phyloP scores from a whole-genome alignment of 305 asterid species.

The Rubia tinctorum region DNA sequence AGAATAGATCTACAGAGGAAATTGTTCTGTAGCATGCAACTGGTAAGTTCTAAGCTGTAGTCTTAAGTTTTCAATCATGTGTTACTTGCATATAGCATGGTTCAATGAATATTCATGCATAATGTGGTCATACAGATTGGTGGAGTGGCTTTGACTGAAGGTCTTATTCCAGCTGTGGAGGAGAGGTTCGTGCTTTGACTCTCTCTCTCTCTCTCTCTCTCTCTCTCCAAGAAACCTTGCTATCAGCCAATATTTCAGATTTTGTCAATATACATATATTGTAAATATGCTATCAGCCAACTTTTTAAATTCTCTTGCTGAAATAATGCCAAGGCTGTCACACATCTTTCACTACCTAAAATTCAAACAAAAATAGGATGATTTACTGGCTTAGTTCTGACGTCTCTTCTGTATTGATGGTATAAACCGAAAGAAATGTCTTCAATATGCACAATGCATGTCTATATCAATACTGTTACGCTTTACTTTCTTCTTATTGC shows the following conservation, averaged over 20 bases:
- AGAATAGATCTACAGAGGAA: conserved; percentile 94
- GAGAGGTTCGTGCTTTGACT: conserved; percentile 51
- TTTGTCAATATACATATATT: too few relatives aligned
- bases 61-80: conserved; percentile 2
- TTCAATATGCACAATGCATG: too few relatives aligned
- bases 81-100: neutral
- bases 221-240: neutral
- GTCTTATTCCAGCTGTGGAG: conserved; percentile 92
- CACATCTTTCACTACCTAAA: neutral
- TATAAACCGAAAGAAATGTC: neutral
- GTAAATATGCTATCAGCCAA: neutral
- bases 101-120: conserved; percentile 19
- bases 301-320: neutral
- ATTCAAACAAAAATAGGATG: neutral
- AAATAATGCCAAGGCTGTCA: too few relatives aligned
- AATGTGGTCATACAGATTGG: conserved; percentile 62
- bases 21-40: conserved; percentile 94
- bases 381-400: neutral
- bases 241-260: neutral
- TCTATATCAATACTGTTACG: neutral
- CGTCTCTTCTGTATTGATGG: neutral
- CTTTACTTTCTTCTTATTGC: conserved; percentile 23
- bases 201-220: neutral
- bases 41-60: conserved; percentile 46
- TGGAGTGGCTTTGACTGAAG: conserved; percentile 78